Evolutionary conservation across 257 asterid genomes (phyloP), one percentile per base, ranked within the genome.

Genomic region (Ajuga chamaepitys): DNA sequence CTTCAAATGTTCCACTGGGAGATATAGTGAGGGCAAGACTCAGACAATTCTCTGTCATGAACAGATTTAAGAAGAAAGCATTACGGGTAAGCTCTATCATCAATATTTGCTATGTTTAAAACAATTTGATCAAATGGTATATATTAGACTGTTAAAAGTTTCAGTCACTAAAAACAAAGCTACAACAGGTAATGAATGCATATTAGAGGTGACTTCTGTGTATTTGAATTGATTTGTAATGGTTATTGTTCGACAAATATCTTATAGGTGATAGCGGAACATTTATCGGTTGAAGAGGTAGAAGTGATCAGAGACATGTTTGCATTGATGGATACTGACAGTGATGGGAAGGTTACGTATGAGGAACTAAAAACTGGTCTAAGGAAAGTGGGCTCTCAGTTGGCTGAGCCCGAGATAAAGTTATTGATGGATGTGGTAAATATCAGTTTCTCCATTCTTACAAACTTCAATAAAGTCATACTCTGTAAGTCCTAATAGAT

Each of bases 391-490:
- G 99, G 99, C 58, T 94, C 99, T 62, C 97, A 94, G 75, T 86
- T 94, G 66, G 96, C 96, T 25, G 99, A 90, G 46, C 95, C 99
- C 41, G 99, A 94, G 85, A 94, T 94, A 66, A 94, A 85, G 83
- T 64, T 94, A 77, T 75, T 94, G 68, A 94, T 94, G 99, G 99
- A 94, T 78, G 99, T 94, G 88, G 99, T 94, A 90, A 80, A 51
- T 70, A 42, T 70, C 64, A 14, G 12, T 30, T 46, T 56, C 68
- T 68, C 62, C 35, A 17, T 64, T 64, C 51, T 60, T 4, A 48
- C 26, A 67, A 56, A 17, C 54, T 57, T 51, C n/a, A n/a, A n/a
- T n/a, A 20, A 59, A 14, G 20, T 17, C 37, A 2, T 25, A 25
- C 55, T 52, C 48, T 50, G 37, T 48, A 7, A 20, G 35, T 51